Evolutionary conservation across 768 basidiomycete genomes (phyloP).

Genomic region (Hemileccinum rubropunctum): DNA sequence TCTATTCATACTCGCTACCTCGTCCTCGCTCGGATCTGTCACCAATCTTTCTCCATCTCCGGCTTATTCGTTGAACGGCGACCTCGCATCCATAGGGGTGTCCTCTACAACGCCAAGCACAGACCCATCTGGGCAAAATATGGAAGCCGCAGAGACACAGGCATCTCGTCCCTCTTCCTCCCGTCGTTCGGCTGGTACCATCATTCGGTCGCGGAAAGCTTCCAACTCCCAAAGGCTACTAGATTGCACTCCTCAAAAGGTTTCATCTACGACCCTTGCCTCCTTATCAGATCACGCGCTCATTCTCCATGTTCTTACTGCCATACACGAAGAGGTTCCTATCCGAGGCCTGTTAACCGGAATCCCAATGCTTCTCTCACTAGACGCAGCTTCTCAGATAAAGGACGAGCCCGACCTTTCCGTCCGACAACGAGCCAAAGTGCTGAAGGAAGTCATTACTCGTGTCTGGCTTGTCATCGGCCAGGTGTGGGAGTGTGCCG

Average conservation of each 20-base stretch:
- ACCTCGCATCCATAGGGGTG: constrained; percentile 26
- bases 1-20: constrained; percentile 73
- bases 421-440: constrained; percentile 43
- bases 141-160: constrained; percentile 18
- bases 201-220: constrained; percentile 54
- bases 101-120: constrained; percentile 33
- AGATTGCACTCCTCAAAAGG: constrained; percentile 42
- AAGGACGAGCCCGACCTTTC: constrained; percentile 40
- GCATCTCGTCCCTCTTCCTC: constrained; percentile 36
- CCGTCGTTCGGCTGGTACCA: constrained; percentile 47
- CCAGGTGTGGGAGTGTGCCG: constrained; percentile 61
- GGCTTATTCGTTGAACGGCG: constrained; percentile 35
- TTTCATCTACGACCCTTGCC: constrained; percentile 49
- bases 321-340: constrained; percentile 71
- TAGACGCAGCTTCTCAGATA: constrained; percentile 52
- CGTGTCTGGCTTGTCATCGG: constrained; percentile 70
- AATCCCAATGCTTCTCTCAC: constrained; percentile 81
- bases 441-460: constrained; percentile 61
- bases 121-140: constrained; percentile 23
- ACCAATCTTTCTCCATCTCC: constrained; percentile 41
- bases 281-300: constrained; percentile 73
- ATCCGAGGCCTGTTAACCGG: constrained; percentile 72
- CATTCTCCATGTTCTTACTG: constrained; percentile 63
- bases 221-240: constrained; percentile 54
- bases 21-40: constrained; percentile 55